Percentiles rank a stretch among this genome's conserved stretches.
These are phyloP conservation scores for Gillenia trifoliata DNA, from an alignment of 306 rosid species.

Conservation along the genomic window DNA sequence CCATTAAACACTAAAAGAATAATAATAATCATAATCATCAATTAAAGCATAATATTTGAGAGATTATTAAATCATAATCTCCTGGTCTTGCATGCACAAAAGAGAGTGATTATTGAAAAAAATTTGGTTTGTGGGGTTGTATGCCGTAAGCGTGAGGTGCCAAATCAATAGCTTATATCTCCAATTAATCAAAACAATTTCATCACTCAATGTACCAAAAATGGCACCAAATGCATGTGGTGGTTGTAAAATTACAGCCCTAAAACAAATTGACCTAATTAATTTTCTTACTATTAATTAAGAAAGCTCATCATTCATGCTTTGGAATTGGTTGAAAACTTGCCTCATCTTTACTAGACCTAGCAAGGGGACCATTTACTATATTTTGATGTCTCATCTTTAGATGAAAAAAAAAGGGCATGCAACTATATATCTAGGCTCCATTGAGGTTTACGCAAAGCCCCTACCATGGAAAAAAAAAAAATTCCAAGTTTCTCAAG, in stretches of 20 bases:
- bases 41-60: background rate
- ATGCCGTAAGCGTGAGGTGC: too few relatives aligned
- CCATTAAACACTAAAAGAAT: background rate
- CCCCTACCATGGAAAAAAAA: constrained; percentile 23
- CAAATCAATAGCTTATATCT: background rate
- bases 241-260: background rate
- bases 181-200: background rate
- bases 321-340: constrained; percentile 25
- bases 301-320: constrained; percentile 7
- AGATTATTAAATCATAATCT: background rate
- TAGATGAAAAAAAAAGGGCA: constrained; percentile 7
- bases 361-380: constrained; percentile 24
- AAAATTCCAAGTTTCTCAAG: constrained; percentile 33
- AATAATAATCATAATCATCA: background rate
- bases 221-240: background rate
- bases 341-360: constrained; percentile 37
- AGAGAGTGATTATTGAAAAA: background rate
- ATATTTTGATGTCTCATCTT: constrained; percentile 30
- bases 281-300: background rate
- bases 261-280: background rate
- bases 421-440: constrained; percentile 12
- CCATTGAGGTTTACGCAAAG: constrained; percentile 54
- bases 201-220: background rate
- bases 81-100: background rate
- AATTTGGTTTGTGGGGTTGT: background rate